Evolutionary conservation across 2,329 filamentous ascomycete species (phyloP), one percentile per base, ranked within the genome.

Genomic region (Epichloe sp.): DNA sequence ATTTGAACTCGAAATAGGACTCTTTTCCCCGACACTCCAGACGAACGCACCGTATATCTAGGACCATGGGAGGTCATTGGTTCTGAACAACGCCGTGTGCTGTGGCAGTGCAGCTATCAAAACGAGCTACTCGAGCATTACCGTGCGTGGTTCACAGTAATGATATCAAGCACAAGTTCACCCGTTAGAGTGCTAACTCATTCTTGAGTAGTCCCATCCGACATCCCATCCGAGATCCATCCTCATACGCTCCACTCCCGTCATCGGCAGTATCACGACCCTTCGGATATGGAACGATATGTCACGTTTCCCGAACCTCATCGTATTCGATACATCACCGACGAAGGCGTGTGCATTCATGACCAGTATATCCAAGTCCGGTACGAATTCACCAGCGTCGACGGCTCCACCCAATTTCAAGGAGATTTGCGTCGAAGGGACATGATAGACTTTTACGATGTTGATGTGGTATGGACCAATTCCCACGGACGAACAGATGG

Each of bases 81-180:
- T 42, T 67, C 68, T 40, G 71, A 73, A 53, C 68, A 70, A 35
- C 72, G 73, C 47, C 71, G 73, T 41, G 65, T 77, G n/a, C 60
- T 73, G 40, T 77, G 74, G 74, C 73, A 74, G 56, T 74, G 74
- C 54, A 75, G 72, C 56, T 77, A 77, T 57, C 68, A 72, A 57
- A 70, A 71, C 59, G 74, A 77, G 62, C 63, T 71, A 26, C 66
- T 77, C 35, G 74, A 77, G 57, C 74, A 77, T 56, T 76, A 70
- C 54, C 62, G 74, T 76, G 66, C 26, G 52, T 52, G 4, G 38
- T 8, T 42, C 36, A 1, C 1, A 10, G 2, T 11, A 31, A 31
- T 0, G 4, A 31, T 10, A 31, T 11, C 31, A 11, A 31, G 31
- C 31, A 11, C 10, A 31, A 31, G 1, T 6, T 21, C 26, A 31